Evolutionary conservation across 257 asterid species (phyloP).

Genomic region (Solanum pennellii): DNA sequence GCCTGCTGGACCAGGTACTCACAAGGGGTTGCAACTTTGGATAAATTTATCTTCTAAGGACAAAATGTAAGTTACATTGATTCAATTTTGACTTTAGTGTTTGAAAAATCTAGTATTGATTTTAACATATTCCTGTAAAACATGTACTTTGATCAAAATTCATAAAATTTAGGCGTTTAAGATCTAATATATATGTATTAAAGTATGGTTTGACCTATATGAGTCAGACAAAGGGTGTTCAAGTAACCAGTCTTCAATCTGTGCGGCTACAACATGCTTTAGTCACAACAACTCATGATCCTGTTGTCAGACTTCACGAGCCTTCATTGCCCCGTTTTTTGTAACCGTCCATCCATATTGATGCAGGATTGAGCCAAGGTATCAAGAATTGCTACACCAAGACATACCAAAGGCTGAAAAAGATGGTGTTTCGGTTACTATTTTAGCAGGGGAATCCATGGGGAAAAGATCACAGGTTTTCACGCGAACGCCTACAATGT

Average conservation of each 20-base stretch:
- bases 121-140: not conserved
- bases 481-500: conserved; percentile 84
- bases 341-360: not conserved
- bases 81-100: not conserved
- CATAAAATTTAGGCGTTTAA: not conserved
- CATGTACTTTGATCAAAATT: not conserved
- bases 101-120: not conserved
- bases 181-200: not conserved
- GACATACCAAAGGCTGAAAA: conserved; percentile 57
- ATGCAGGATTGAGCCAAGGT: conserved; percentile 73
- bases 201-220: not conserved
- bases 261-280: rapidly evolving
- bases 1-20: conserved; percentile 81
- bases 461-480: conserved; percentile 70
- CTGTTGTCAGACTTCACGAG: not conserved
- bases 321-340: not conserved
- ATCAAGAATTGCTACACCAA: conserved; percentile 62
- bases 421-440: conserved; percentile 60
- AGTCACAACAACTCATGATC: not conserved
- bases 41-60: conserved; percentile 80
- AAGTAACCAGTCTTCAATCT: not conserved
- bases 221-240: not conserved
- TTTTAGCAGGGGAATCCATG: conserved; percentile 91
- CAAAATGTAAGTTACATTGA: conserved; percentile 50
- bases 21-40: conserved; percentile 77